Base-by-base conservation (phyloP, 1,284 basidiomycete species). In the Trametes pubescens region DNA sequence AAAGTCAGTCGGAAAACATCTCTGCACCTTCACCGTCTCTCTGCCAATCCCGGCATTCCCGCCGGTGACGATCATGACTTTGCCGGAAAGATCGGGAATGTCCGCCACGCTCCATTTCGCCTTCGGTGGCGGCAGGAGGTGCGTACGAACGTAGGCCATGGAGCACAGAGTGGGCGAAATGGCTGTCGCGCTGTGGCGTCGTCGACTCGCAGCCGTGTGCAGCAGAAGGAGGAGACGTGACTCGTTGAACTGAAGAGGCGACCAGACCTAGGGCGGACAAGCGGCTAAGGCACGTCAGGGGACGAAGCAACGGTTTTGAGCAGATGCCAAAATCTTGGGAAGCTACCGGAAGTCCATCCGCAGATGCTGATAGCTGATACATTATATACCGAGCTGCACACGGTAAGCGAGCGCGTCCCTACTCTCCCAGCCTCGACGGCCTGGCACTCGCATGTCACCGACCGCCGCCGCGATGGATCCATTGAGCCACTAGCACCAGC, bases 11-110 rank as follows among this genome's bases (percentile, higher is more conserved):
- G 18, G 24, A 34, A 11, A 16, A 11, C 38, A 44, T 51, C 22
- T 52, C n/a, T 29, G 26, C 38, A 71, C 71, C 61, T 69, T 73
- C 51, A 67, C 63, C 11, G 69, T 72, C 54, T 73, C 72, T 37
- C 65, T 67, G 24, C 72, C 72, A 10, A 73, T 64, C 1, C 72
- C 71, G 2, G 65, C 65, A 51, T 71, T 72, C n/a, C 71, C 72
- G 4, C 72, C 71, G 16, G 70, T 72, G 40, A 73, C 69, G 54
- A 73, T 63, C 47, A 69, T 65, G 29, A 72, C 70, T 49, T 65
- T 61, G 18, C 63, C 69, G 1, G 59, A 62, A n/a, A 70, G 59
- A 49, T 71, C 66, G 26, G 70, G 68, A 10, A 72, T 70, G 34
- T 71, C 59, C 44, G 65, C 60, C 4, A 67, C 65, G 7, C 59